Percentiles rank a stretch among this genome's conserved stretches.
Evolutionary conservation across 106 monocot species (phyloP).

Genomic region (Dactylorhiza incarnata): DNA sequence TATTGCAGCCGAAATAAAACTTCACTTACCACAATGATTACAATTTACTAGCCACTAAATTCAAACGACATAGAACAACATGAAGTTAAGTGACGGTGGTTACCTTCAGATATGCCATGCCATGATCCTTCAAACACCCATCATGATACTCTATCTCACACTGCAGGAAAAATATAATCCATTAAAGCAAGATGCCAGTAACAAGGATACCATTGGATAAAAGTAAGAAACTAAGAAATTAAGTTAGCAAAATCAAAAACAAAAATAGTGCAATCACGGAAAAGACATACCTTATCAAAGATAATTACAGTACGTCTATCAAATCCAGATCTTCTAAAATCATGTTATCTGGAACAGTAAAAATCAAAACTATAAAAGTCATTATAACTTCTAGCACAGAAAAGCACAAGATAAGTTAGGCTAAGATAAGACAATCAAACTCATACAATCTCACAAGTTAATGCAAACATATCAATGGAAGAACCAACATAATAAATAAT

Average conservation of each 20-base stretch:
- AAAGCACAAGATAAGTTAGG: neutral
- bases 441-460: conserved; percentile 1
- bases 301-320: conserved; percentile 55
- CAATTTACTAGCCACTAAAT: neutral
- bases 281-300: conserved; percentile 55
- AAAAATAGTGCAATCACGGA: neutral
- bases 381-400: neutral
- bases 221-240: neutral
- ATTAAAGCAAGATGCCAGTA: neutral
- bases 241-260: neutral
- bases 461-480: neutral
- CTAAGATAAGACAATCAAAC: neutral
- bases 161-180: conserved; percentile 27
- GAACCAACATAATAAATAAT: neutral
- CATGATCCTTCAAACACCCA: conserved; percentile 79
- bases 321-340: conserved; percentile 57
- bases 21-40: neutral
- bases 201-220: neutral
- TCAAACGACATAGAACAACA: neutral
- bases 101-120: conserved; percentile 81
- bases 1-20: neutral
- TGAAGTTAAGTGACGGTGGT: neutral
- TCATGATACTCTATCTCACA: conserved; percentile 97
- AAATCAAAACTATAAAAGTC: neutral
- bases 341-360: conserved; percentile 45